Evolutionary conservation across 2,329 filamentous ascomycete genomes (phyloP), one percentile per base, ranked within the genome.

Genomic region (Botrytis sinoallii): DNA sequence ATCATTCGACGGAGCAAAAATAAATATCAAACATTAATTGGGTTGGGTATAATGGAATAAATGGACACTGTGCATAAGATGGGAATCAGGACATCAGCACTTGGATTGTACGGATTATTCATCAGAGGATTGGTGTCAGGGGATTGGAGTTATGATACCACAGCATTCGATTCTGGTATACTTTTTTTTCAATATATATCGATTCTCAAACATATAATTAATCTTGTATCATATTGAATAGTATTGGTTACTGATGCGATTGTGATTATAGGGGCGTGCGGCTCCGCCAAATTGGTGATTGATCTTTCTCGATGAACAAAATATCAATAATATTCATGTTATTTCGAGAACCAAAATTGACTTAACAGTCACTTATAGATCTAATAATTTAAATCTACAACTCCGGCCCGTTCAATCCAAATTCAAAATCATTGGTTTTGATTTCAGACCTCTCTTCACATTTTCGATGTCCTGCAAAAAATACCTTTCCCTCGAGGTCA

Each of bases 61-160:
- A 55, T 35, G 65, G 65, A 55, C 16, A 68, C 22, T 40, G n/a
- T 64, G 65, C 46, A 68, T 55, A 68, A 67, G 55, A 68, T 40
- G 46, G 65, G 63, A 48, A 44, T 64, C 10, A 10, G 40, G 61
- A 35, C 25, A 55, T 55, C 65, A 40, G 35, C 65, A 68, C 40
- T 68, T 68, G 65, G 65, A 68, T 68, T 55, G 65, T 68, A 55
- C 20, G 65, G 65, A n/a, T 35, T 68, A n/a, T 68, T 68, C n/a
- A 68, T 55, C n/a, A 68, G 20, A 42, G 46, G 46, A 38, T 40
- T 35, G 65, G 46, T 68, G 35, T 22, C 29, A 68, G 46, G 65
- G 46, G 35, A 35, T 55, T 55, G 65, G 65, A 68, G 46, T 68
- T 68, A 16, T 55, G 65, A 68, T 68, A 68, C 65, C 65, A 68